Percentiles rank a stretch among this genome's conserved stretches.
Evolutionary conservation across 2,329 filamentous ascomycete species (phyloP).

Genomic region (Colletotrichum spinosum): DNA sequence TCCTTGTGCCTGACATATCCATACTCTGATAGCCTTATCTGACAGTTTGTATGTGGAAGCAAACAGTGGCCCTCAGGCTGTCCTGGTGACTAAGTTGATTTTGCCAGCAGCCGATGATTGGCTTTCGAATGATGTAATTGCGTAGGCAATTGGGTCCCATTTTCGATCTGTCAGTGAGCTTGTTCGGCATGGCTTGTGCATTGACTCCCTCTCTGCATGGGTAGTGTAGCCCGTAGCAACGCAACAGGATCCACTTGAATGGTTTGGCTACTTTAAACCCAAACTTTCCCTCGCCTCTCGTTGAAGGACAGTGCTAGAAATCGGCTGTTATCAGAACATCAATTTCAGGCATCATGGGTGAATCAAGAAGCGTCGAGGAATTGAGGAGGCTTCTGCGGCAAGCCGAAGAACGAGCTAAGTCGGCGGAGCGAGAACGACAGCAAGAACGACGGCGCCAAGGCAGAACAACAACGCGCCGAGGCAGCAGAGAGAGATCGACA

Average conservation of each 20-base stretch:
- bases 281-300: background rate
- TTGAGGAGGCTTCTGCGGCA: conserved; percentile 2
- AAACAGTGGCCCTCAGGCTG: too few species aligned
- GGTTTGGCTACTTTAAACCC: background rate
- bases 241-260: background rate
- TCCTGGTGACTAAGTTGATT: too few species aligned
- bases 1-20: too few species aligned
- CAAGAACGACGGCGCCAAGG: conserved; percentile 1
- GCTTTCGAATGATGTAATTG: too few species aligned
- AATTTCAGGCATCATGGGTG: background rate
- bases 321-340: background rate
- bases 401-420: conserved; percentile 4
- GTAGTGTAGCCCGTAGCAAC: background rate
- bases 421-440: conserved; percentile 5
- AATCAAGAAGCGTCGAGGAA: background rate
- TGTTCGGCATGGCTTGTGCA: background rate
- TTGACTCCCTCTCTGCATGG: background rate
- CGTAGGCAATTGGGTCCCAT: too few species aligned
- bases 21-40: too few species aligned
- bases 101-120: too few species aligned
- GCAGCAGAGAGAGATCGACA: background rate
- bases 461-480: conserved; percentile 19
- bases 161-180: too few species aligned
- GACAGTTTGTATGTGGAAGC: too few species aligned
- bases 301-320: background rate